Conservation (phyloP, 2,329 filamentous ascomycete species). For the Sporothrix dimorphospora region DNA sequence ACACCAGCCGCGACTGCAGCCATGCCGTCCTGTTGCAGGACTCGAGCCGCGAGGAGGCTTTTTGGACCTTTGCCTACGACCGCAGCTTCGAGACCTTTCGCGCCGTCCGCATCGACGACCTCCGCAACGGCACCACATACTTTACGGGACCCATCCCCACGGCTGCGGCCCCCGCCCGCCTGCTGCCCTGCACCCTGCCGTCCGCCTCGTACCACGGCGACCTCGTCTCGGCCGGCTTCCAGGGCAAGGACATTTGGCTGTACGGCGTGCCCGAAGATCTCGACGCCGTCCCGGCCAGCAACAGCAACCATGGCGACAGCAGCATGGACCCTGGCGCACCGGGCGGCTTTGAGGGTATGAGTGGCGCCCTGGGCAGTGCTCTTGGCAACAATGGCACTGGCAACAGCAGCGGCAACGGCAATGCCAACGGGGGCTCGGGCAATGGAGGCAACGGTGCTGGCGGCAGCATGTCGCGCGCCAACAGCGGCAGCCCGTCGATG, state of each 20-base stretch:
- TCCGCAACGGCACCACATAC: constrained; percentile 76
- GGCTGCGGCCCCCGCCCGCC: constrained; percentile 56
- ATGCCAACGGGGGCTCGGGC: constrained; percentile 36
- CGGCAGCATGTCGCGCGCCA: constrained; percentile 41
- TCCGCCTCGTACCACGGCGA: constrained; percentile 71
- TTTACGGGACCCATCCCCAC: constrained; percentile 71
- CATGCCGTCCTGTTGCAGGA: constrained; percentile 72
- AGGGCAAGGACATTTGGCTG: constrained; percentile 73
- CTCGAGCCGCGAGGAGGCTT: constrained; percentile 64
- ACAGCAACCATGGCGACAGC: not conserved
- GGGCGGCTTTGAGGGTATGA: not conserved
- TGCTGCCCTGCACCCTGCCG: constrained; percentile 70
- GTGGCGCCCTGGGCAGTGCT: not conserved
- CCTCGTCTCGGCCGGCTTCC: constrained; percentile 73
- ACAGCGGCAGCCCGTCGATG: constrained; percentile 46
- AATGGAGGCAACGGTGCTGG: constrained; percentile 32
- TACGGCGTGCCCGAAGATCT: constrained; percentile 77
- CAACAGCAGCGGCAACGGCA: constrained; percentile 35
- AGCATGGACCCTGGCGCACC: not conserved
- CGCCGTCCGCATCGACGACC: constrained; percentile 73
- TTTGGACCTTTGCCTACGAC: constrained; percentile 79
- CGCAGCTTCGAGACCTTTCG: constrained; percentile 76
- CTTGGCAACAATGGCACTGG: not conserved
- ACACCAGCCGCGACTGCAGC: constrained; percentile 77
- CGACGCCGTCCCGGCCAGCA: constrained; percentile 58